Evolutionary conservation across 306 rosid genomes (phyloP).

Genomic region (Dalbergia cultrata): DNA sequence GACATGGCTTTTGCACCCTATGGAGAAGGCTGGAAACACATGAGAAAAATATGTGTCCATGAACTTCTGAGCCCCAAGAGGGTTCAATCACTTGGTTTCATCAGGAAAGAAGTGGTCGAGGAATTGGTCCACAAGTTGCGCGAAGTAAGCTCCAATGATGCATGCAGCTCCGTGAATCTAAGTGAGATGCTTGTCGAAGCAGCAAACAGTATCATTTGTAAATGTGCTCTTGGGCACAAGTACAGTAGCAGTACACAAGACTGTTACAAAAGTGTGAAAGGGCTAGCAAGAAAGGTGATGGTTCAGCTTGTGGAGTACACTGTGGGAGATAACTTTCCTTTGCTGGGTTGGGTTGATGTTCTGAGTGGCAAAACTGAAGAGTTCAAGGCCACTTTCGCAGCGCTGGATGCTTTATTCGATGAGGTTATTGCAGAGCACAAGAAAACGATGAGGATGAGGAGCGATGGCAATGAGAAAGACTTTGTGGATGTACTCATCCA

Average conservation of each 20-base stretch:
- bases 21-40: slow-evolving; percentile 21
- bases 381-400: slow-evolving; percentile 19
- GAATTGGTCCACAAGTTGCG: neutral
- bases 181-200: slow-evolving; percentile 15
- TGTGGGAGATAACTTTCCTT: slow-evolving; percentile 40
- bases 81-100: slow-evolving; percentile 4
- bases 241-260: neutral
- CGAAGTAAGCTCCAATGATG: neutral
- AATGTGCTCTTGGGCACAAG: slow-evolving; percentile 29
- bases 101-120: slow-evolving; percentile 12
- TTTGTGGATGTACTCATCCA: slow-evolving; percentile 40
- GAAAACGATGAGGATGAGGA: neutral
- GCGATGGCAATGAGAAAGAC: neutral
- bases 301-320: neutral
- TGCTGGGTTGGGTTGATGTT: slow-evolving; percentile 34
- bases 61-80: slow-evolving; percentile 36
- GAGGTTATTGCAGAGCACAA: slow-evolving; percentile 15
- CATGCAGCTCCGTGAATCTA: slow-evolving; percentile 5
- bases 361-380: slow-evolving; percentile 18
- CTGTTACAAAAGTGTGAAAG: neutral
- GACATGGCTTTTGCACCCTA: slow-evolving; percentile 35
- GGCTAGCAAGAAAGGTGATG: neutral
- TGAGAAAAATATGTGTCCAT: slow-evolving; percentile 35
- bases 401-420: slow-evolving; percentile 25
- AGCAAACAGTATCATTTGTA: slow-evolving; percentile 6